Evolutionary conservation across 441 rosid genomes (phyloP), one percentile per base, ranked within the genome.

Genomic region (Populus hybrid): DNA sequence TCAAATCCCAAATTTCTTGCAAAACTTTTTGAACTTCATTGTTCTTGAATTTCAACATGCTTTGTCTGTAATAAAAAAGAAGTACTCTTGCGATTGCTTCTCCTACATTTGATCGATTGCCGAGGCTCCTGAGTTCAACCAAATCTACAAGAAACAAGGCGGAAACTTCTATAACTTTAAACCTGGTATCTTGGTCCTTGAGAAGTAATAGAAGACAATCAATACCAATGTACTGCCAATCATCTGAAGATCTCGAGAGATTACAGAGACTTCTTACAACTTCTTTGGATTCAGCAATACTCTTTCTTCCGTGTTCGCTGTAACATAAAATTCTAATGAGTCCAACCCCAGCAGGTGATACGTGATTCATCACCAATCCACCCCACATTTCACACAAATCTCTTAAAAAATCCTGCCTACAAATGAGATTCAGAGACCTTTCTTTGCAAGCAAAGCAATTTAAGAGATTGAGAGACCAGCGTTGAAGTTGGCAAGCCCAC

Each of bases 401-500:
- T 73, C 81, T 85, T 76, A 91, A 83, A 76, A 93, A 93, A 0
- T 73, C 79, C 76, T 81, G 73, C 68, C 73, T 78, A 87, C 97
- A 90, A 6, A 95, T 88, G 16, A 82, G 76, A 57, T 69, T 63
- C 12, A 91, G 77, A 67, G 82, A 86, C 54, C 85, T 87, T 50
- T 83, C 78, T 81, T 86, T 91, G 80, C 82, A 78, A 5, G 91
- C 97, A 81, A 95, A 95, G 80, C 89, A 88, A 74, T 87, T 91
- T 76, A 95, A 84, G 67, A 95, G 83, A 82, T 84, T 79, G 20
- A 93, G 86, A 64, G 93, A 93, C 97, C 97, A 93, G 42, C 86
- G 85, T 40, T 91, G 97, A n/a, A 95, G 85, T 74, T 93, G 97
- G 73, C 86, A 77, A 16, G 89, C 89, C 98, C 97, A 93, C 85